A percentile compares a stretch with the other conserved stretches of the same genome.
Evolutionary conservation across 2,329 filamentous ascomycete species (phyloP).

Genomic region (Hymenoscyphus linearis): DNA sequence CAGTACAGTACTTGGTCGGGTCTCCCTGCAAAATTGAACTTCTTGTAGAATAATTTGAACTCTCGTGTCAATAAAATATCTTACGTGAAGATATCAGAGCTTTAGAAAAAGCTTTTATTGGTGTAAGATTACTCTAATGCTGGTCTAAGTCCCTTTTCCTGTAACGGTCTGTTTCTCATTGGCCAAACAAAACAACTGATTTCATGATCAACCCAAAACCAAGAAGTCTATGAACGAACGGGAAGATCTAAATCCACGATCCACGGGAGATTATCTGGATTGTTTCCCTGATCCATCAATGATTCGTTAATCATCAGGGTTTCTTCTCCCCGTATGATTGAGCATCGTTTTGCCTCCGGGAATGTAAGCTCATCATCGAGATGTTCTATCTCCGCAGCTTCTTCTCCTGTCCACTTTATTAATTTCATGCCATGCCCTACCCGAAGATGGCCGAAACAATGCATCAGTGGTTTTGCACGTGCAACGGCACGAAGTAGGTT

Average conservation of each 20-base stretch:
- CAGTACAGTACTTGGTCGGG: too few species aligned
- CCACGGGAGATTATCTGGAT: conserved; percentile 10
- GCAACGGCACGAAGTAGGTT: conserved; percentile 46
- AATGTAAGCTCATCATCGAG: conserved; percentile 20
- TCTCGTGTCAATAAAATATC: too few species aligned
- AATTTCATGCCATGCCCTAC: conserved; percentile 48
- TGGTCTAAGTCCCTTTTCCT: too few species aligned
- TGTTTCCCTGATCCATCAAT: conserved; percentile 38
- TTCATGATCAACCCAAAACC: not conserved
- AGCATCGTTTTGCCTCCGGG: not conserved
- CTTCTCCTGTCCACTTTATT: conserved; percentile 43
- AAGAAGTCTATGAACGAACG: not conserved
- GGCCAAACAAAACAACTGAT: not conserved
- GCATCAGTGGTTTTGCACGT: conserved; percentile 46
- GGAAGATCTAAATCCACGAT: conserved; percentile 8
- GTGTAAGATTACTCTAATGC: too few species aligned
- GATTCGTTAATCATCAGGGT: conserved; percentile 58
- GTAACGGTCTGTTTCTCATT: not conserved
- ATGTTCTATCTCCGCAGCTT: conserved; percentile 10
- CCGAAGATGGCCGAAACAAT: conserved; percentile 61
- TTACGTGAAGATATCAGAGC: too few species aligned
- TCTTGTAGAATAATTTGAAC: too few species aligned
- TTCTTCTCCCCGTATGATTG: conserved; percentile 35
- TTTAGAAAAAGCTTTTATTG: too few species aligned
- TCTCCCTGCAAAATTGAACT: too few species aligned